Percentiles rank a stretch among this genome's conserved stretches.
Conservation (phyloP, 148 eudicot species). For the Vaccinium corymbosum region DNA sequence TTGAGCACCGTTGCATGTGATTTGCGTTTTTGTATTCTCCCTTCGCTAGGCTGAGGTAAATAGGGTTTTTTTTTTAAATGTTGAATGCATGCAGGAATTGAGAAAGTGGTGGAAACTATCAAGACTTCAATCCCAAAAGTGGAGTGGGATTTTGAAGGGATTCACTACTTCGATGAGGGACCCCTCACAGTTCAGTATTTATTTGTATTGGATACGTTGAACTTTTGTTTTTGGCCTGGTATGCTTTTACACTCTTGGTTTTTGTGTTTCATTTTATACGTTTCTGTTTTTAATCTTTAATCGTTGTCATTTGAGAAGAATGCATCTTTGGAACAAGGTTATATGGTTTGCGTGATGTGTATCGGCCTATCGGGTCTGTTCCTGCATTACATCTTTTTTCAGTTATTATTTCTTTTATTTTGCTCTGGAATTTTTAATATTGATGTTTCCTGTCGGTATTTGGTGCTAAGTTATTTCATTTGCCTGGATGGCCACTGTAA, state of each 20-base stretch:
- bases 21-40: background rate
- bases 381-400: background rate
- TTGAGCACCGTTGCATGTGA: conserved; percentile 1
- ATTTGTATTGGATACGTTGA: conserved; percentile 63
- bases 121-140: conserved; percentile 64
- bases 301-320: background rate
- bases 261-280: conserved; percentile 16
- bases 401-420: background rate
- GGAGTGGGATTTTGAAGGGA: conserved; percentile 84
- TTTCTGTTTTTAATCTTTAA: background rate
- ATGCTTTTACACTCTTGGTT: background rate
- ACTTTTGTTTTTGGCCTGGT: conserved; percentile 69
- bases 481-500: background rate
- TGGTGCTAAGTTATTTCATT: background rate
- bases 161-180: conserved; percentile 71
- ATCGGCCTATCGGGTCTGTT: background rate
- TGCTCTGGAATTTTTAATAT: background rate
- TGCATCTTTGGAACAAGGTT: background rate
- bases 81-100: conserved; percentile 46
- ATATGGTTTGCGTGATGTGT: background rate
- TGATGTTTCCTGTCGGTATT: background rate
- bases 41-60: background rate
- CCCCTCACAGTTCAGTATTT: conserved; percentile 73
- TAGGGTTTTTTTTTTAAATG: background rate
- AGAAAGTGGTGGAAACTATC: conserved; percentile 60